Evolutionary conservation across 805 yeast species (phyloP).

Genomic region (Yarrowia keelungensis): DNA sequence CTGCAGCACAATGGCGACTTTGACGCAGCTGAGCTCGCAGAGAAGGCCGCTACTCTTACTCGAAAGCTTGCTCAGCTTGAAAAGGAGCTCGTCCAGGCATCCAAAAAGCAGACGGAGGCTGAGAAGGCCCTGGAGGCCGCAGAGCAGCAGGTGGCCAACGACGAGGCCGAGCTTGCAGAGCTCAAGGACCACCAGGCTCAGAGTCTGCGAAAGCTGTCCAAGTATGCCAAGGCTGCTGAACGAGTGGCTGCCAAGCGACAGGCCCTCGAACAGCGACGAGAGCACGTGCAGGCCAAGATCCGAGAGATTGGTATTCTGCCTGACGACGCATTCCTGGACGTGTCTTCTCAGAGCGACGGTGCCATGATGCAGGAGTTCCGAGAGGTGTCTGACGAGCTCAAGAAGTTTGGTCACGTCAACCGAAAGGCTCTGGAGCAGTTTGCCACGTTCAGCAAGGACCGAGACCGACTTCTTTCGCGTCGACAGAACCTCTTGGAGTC

Average conservation of each 20-base stretch:
- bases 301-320: slow-evolving; percentile 89
- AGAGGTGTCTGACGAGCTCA: slow-evolving; percentile 62
- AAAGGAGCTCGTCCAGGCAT: slow-evolving; percentile 46
- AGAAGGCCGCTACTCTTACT: slow-evolving; percentile 8
- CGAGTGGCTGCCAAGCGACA: slow-evolving; percentile 68
- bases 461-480: slow-evolving; percentile 69
- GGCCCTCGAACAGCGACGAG: slow-evolving; percentile 64
- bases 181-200: slow-evolving; percentile 65
- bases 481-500: slow-evolving; percentile 73
- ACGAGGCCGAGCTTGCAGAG: slow-evolving; percentile 55
- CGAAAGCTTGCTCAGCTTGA: slow-evolving; percentile 42
- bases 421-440: slow-evolving; percentile 89
- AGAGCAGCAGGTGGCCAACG: slow-evolving; percentile 42
- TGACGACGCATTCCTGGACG: slow-evolving; percentile 73
- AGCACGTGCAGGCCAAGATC: slow-evolving; percentile 73
- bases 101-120: slow-evolving; percentile 40
- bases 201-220: slow-evolving; percentile 63
- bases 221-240: slow-evolving; percentile 68
- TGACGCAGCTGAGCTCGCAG: slow-evolving; percentile 41
- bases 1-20: slow-evolving; percentile 40
- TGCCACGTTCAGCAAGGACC: slow-evolving; percentile 71
- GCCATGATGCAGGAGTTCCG: slow-evolving; percentile 60
- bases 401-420: slow-evolving; percentile 77
- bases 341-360: slow-evolving; percentile 41
- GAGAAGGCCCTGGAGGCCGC: slow-evolving; percentile 8